These are phyloP conservation scores for Lactarius tabidus DNA, from an alignment of 768 basidiomycete species.

Conservation along the genomic window DNA sequence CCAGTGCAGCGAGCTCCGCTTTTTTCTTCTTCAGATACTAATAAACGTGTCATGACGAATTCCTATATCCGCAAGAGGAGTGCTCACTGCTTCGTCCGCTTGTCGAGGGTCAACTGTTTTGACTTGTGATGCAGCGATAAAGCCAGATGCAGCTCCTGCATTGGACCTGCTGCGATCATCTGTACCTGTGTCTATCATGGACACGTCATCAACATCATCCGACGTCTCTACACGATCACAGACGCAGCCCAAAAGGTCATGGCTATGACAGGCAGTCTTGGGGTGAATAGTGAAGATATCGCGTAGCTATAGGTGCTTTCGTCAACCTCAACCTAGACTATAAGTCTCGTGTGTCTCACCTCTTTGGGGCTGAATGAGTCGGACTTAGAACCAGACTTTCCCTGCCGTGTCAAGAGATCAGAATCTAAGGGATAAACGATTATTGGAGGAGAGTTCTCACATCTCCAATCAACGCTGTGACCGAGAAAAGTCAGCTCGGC, in stretches of 20 bases:
- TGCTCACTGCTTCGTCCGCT: conserved; percentile 50
- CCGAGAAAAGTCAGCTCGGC: conserved; percentile 8
- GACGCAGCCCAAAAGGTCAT: conserved; percentile 82
- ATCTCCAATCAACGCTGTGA: conserved; percentile 65
- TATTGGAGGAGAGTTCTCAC: conserved; percentile 37
- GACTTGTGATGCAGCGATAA: conserved; percentile 63
- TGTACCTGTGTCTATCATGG: neutral
- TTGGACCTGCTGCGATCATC: conserved; percentile 32
- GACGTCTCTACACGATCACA: conserved; percentile 41
- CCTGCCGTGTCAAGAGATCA: conserved; percentile 29
- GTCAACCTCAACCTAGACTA: conserved; percentile 11
- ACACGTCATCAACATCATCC: neutral
- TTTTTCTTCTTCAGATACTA: conserved; percentile 69
- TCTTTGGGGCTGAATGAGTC: conserved; percentile 87
- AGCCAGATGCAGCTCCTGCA: conserved; percentile 37
- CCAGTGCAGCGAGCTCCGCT: conserved; percentile 62
- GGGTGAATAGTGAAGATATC: conserved; percentile 89
- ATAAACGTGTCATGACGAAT: neutral
- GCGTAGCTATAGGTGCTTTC: conserved; percentile 53
- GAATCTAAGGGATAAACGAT: conserved; percentile 17
- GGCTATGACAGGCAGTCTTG: conserved; percentile 81
- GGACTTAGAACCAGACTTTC: conserved; percentile 55
- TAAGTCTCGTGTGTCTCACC: conserved; percentile 41
- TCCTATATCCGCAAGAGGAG: conserved; percentile 14
- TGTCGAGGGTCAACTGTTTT: conserved; percentile 42